These are phyloP conservation scores for Leptographium radiaticola DNA, from an alignment of 2,329 filamentous ascomycete species.

Conservation along the genomic window DNA sequence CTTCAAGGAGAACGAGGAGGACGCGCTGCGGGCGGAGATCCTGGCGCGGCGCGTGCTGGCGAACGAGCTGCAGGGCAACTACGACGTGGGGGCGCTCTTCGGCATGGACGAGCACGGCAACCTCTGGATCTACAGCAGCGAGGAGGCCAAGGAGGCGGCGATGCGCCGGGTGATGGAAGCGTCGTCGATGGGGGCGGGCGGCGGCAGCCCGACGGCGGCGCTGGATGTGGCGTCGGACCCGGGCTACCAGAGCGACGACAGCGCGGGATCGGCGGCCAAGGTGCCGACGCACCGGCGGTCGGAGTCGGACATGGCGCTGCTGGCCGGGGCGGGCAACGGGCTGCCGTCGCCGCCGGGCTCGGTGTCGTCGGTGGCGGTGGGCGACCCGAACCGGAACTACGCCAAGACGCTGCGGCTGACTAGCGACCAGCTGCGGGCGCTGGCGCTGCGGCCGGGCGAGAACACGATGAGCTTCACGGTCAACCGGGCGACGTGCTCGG, in stretches of 20 bases:
- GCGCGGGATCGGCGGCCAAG: constrained; percentile 35
- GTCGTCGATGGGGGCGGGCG: constrained; percentile 22
- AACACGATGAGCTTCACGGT: constrained; percentile 96
- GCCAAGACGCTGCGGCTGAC: constrained; percentile 93
- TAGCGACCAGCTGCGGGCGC: constrained; percentile 81
- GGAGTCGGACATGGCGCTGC: constrained; percentile 50
- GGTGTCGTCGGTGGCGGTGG: constrained; percentile 25
- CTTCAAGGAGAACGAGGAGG: constrained; percentile 88
- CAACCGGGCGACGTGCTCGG: constrained; percentile 82
- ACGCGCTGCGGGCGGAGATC: constrained; percentile 83
- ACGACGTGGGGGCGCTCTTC: constrained; percentile 90
- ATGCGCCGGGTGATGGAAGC: constrained; percentile 48
- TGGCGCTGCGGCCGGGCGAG: constrained; percentile 70
- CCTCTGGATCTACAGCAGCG: constrained; percentile 98
- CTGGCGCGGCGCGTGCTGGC: constrained; percentile 83
- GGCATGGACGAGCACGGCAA: constrained; percentile 93
- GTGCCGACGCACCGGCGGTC: constrained; percentile 41
- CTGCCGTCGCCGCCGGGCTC: constrained; percentile 60
- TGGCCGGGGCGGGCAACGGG: constrained; percentile 27
- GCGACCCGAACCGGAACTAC: constrained; percentile 73
- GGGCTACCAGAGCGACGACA: constrained; percentile 88
- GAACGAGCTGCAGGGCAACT: constrained; percentile 86
- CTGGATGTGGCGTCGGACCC: constrained; percentile 85
- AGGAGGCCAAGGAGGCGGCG: constrained; percentile 86
- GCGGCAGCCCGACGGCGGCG: constrained; percentile 36